These are phyloP conservation scores for Curvularia eragrostidis DNA, from an alignment of 2,329 filamentous ascomycete species.

Conservation along the genomic window DNA sequence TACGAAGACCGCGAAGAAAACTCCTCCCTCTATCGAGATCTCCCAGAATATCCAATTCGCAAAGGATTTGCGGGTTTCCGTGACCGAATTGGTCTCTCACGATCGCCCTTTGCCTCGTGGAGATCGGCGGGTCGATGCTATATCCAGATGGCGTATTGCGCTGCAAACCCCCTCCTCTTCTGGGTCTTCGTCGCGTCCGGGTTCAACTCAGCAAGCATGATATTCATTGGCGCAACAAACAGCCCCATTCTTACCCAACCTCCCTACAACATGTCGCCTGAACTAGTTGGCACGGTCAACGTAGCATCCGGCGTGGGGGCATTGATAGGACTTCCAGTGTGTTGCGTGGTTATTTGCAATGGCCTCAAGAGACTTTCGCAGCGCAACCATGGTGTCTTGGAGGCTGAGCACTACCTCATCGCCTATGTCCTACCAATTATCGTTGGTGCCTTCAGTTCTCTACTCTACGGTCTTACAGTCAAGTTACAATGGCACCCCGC, in stretches of 20 bases:
- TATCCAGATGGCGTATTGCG: conserved; percentile 39
- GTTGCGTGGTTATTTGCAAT: conserved; percentile 16
- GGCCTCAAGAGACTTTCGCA: conserved; percentile 28
- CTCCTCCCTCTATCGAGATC: conserved; percentile 34
- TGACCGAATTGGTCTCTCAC: conserved; percentile 27
- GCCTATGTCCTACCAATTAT: conserved; percentile 37
- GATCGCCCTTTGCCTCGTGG: conserved; percentile 37
- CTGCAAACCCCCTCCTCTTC: conserved; percentile 40
- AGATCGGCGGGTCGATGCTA: conserved; percentile 33
- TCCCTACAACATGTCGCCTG: conserved; percentile 32
- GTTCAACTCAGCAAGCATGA: conserved; percentile 39
- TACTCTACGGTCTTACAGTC: conserved; percentile 37
- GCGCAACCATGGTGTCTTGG: conserved; percentile 38
- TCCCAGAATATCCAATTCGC: conserved; percentile 26
- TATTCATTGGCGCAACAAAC: conserved; percentile 41
- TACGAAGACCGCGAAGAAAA: conserved; percentile 45
- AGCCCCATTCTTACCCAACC: conserved; percentile 24
- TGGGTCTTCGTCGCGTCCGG: conserved; percentile 39
- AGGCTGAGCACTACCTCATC: conserved; percentile 44
- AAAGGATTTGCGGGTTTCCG: conserved; percentile 17
- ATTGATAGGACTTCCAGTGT: conserved; percentile 26
- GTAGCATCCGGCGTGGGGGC: conserved; percentile 27
- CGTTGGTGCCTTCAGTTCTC: conserved; percentile 29
- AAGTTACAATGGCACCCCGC: conserved; percentile 20
- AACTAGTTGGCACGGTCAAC: conserved; percentile 29